Evolutionary conservation across 352 stramenopile species (phyloP), one percentile per base, ranked within the genome.

Genomic region (Achlya hypogyna): DNA sequence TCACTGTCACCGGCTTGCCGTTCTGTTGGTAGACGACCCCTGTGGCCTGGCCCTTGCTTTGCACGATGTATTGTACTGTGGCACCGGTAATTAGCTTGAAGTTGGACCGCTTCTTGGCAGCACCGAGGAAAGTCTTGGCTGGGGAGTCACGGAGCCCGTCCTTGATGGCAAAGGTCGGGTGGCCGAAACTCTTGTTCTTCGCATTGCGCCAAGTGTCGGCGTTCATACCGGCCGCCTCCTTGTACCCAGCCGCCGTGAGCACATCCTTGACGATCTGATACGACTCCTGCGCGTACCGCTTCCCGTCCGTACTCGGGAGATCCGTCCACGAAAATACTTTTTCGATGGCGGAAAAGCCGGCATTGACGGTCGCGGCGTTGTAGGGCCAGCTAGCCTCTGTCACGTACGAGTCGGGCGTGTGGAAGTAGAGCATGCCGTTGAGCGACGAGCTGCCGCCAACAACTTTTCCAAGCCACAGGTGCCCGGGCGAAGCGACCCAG

Each of bases 371-470:
- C 14, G 65, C 51, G 1, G 82, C 56, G 32, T 83, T 72, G 56
- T 86, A 82, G 0, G 80, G 80, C 80, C 80, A 88, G 35, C 73
- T 66, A 16, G 70, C 71, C n/a, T 72, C 72, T 29, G 62, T 72
- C 8, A 82, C 72, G 72, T 81, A 88, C 5, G 71, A 69, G 52
- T 88, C 72, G 0, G 80, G 69, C 2, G 78, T 80, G 34, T 82
- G 82, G 62, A 95, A 84, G 74, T 93, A 93, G 6, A 95, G 76
- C 69, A 87, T 86, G 6, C 72, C 84, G 65, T 96, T 95, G 71
- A 95, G 86, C 14, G 78, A 86, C 25, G 79, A 91, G 47, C 78
- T 92, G n/a, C 86, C 88, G 51, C 88, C 88, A 0, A 96, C 73
- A 25, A 89, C 76, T 71, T 94, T 93, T 29, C 84, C 86, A 16